These are phyloP conservation scores for Plasmodium sp. DNA, from an alignment of 169 alveolate species.

Conservation along the genomic window DNA sequence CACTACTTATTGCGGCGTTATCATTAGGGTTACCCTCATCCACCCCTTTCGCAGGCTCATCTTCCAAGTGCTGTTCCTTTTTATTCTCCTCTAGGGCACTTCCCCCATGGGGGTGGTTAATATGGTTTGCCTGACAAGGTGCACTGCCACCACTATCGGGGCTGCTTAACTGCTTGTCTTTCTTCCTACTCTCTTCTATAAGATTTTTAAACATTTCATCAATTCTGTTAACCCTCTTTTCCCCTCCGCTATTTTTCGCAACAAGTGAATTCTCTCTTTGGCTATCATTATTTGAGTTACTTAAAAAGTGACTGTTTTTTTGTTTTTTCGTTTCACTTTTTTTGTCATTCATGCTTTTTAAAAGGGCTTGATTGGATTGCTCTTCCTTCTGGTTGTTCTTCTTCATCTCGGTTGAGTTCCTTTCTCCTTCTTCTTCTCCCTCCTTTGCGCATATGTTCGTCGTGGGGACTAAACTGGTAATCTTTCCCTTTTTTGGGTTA, in stretches of 20 bases:
- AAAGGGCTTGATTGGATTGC: neutral
- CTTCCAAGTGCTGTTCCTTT: neutral
- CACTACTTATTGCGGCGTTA: neutral
- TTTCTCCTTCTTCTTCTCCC: neutral
- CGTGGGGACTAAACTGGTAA: neutral
- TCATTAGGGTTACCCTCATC: neutral
- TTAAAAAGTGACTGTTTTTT: neutral
- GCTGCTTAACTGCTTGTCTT: slow-evolving; percentile 1
- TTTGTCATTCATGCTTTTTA: neutral
- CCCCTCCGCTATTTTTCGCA: neutral
- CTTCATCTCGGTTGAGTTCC: neutral
- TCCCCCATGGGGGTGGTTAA: neutral
- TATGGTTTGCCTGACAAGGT: neutral
- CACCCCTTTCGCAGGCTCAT: neutral
- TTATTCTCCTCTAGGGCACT: neutral
- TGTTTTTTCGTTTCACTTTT: slow-evolving; percentile 5
- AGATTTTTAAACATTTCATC: slow-evolving; percentile 70
- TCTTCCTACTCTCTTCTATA: slow-evolving; percentile 39
- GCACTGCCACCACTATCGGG: neutral
- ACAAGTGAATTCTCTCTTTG: slow-evolving; percentile 12
- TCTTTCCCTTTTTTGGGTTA: neutral
- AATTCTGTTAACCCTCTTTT: slow-evolving; percentile 47
- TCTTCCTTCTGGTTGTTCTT: slow-evolving; percentile 1
- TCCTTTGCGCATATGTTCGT: neutral
- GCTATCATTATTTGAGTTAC: neutral